phyloP scores from a whole-genome alignment of 139 green algal species.

The Coelastrella sp. region DNA sequence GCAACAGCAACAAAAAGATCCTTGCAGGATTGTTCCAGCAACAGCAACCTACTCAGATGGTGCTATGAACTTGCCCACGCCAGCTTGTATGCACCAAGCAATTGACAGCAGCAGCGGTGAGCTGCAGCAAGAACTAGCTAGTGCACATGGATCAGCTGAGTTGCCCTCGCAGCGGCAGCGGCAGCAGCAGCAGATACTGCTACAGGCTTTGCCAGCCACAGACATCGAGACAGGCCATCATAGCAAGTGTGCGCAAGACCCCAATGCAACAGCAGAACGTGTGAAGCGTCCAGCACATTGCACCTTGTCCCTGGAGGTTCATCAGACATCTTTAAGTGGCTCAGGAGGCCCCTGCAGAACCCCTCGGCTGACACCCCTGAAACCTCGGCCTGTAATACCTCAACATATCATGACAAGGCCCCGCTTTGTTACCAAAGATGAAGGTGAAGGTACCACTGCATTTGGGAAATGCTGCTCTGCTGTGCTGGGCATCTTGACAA shows the following conservation, averaged over 20 bases:
- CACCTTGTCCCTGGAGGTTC: background rate
- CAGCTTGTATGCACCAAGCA: too few species aligned
- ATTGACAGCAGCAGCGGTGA: background rate
- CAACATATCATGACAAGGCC: conserved; percentile 1
- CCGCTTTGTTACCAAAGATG: conserved; percentile 5
- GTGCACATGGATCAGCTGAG: background rate
- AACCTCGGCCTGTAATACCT: background rate
- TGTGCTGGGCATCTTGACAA: background rate
- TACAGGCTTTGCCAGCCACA: background rate
- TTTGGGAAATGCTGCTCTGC: conserved; percentile 15
- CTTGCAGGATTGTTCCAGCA: background rate
- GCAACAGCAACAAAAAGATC: background rate
- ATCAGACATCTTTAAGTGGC: background rate
- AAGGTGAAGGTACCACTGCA: background rate
- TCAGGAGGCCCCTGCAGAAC: background rate
- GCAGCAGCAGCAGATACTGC: background rate
- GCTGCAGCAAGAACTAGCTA: background rate
- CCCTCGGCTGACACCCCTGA: background rate
- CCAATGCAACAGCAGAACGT: too few species aligned
- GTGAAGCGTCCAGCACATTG: too few species aligned
- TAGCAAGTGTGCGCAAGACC: too few species aligned
- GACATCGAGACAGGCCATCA: too few species aligned
- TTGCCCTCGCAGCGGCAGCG: too few species aligned
- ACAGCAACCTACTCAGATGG: too few species aligned
- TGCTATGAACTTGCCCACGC: too few species aligned